Percentiles rank a stretch among this genome's conserved stretches.
These are phyloP conservation scores for Ganoderma sinense DNA, from an alignment of 1,284 basidiomycete species.

Conservation along the genomic window DNA sequence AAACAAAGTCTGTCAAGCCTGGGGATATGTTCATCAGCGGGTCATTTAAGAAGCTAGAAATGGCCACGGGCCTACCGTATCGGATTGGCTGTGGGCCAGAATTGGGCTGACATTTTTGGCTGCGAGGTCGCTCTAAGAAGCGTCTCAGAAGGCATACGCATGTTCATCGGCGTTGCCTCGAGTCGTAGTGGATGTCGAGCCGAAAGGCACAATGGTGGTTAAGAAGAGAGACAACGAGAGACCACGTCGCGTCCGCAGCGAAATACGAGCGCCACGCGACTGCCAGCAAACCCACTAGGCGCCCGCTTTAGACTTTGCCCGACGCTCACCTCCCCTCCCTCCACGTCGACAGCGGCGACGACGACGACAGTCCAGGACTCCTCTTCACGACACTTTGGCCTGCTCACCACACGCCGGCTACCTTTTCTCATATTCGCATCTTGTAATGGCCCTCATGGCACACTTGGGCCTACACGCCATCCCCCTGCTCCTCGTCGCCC, in stretches of 20 bases:
- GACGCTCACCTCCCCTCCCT: constrained; percentile 5
- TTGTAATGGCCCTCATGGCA: constrained; percentile 4
- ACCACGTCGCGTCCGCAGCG: not conserved
- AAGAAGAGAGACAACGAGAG: not conserved
- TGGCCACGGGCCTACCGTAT: too few relatives aligned
- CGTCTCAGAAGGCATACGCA: not conserved
- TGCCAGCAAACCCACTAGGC: constrained; percentile 13
- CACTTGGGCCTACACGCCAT: constrained; percentile 19
- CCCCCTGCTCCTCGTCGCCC: constrained; percentile 40
- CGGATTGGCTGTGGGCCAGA: not conserved
- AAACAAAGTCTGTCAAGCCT: not conserved
- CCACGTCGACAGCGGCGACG: constrained; percentile 18
- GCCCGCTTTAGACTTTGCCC: constrained; percentile 5
- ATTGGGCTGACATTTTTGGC: not conserved
- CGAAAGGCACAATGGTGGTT: not conserved
- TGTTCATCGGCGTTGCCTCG: not conserved
- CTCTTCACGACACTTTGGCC: too few relatives aligned
- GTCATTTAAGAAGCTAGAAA: too few relatives aligned
- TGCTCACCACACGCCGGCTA: too few relatives aligned
- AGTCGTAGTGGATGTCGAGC: not conserved
- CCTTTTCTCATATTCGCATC: not conserved
- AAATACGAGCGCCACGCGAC: not conserved
- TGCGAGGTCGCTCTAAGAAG: not conserved
- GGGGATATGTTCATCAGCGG: not conserved
- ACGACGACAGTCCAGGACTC: not conserved